Evolutionary conservation across 257 asterid genomes (phyloP).

Genomic region (Solanum tacnaense): DNA sequence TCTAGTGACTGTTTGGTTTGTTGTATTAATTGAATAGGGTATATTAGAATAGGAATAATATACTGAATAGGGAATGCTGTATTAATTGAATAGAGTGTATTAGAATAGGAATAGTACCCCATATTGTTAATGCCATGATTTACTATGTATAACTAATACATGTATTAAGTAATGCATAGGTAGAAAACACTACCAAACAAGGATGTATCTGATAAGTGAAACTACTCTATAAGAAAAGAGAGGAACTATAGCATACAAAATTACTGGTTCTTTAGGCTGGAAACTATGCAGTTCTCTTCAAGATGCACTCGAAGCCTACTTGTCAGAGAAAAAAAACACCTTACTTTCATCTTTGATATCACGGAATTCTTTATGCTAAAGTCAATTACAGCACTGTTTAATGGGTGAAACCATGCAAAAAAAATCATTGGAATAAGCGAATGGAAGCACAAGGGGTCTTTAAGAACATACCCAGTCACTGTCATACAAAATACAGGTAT

Average conservation of each 20-base stretch:
- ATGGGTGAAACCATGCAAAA: background rate
- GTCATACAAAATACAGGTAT: conserved; percentile 93
- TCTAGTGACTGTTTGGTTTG: background rate
- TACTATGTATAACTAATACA: background rate
- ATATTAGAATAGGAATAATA: background rate
- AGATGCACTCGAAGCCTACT: background rate
- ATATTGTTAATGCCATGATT: background rate
- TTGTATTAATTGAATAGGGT: background rate
- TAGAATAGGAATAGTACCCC: background rate
- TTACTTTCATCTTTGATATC: background rate
- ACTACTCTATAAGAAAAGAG: background rate
- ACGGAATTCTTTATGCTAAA: background rate
- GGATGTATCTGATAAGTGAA: background rate
- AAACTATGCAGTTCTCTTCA: background rate
- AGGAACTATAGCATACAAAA: background rate
- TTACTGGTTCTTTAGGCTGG: background rate
- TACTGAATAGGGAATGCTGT: background rate
- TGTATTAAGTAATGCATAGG: background rate
- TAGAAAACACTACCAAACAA: background rate
- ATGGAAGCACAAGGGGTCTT: background rate
- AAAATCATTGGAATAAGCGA: background rate
- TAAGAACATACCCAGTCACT: conserved; percentile 85
- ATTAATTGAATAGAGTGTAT: background rate
- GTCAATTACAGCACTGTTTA: background rate
- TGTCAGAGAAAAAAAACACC: background rate